Evolutionary conservation across 352 stramenopile species (phyloP).

Genomic region (Phytophthora pseudosyringae): DNA sequence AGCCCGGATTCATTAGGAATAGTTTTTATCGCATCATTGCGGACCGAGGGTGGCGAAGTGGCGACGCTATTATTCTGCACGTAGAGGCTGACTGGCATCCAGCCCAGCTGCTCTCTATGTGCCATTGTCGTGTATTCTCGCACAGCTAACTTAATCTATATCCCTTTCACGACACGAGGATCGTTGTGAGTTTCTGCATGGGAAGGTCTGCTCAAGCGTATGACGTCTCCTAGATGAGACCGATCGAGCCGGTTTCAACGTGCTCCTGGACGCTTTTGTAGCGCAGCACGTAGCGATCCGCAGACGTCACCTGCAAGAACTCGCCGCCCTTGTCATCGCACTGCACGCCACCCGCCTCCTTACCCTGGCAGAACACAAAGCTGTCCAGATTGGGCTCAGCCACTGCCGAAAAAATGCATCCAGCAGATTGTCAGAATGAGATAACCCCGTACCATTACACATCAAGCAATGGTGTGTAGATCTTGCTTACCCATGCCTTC

Average conservation of each 20-base stretch:
- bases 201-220: neutral
- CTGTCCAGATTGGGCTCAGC: conserved; percentile 72
- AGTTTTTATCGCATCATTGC: conserved; percentile 28
- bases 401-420: conserved; percentile 39
- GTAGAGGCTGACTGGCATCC: conserved; percentile 14
- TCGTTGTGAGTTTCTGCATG: conserved; percentile 20
- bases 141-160: conserved; percentile 50
- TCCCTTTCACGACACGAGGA: conserved; percentile 25
- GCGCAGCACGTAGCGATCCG: conserved; percentile 76
- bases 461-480: neutral
- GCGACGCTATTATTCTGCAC: conserved; percentile 20
- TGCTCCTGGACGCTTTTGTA: conserved; percentile 68
- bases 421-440: conserved; percentile 5
- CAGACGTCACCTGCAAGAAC: conserved; percentile 60
- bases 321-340: conserved; percentile 76
- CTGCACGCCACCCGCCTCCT: conserved; percentile 58
- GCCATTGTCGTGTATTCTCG: conserved; percentile 31
- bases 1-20: conserved; percentile 25
- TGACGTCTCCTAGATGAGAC: conserved; percentile 43
- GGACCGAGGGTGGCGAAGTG: conserved; percentile 12
- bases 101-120: conserved; percentile 14
- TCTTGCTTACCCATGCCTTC: conserved; percentile 70
- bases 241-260: conserved; percentile 63
- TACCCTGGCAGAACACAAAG: conserved; percentile 87
- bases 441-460: neutral